Base-by-base conservation (phyloP, 306 rosid species). In the Prunus armeniaca region DNA sequence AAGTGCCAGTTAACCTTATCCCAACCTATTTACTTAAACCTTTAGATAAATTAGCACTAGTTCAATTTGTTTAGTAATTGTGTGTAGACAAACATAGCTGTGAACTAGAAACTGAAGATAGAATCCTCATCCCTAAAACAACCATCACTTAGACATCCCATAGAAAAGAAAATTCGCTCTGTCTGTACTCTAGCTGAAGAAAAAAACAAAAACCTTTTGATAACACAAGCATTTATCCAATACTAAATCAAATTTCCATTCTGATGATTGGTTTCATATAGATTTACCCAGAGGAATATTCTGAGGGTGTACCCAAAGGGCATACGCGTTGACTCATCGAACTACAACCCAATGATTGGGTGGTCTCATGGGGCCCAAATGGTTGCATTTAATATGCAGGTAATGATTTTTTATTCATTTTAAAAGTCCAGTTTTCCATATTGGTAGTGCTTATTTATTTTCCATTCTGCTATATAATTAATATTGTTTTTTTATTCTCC, bases 321-420 rank as follows among this genome's bases (percentile, higher is more conserved):
- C 47, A 91, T 79, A 50, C 96, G 99, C 73, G 82, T 96, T 66
- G 90, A 91, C 85, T 96, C 99, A n/a, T 96, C 99, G 50, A 96
- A 96, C 74, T 96, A 91, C 80, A 96, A 96, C 82, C 99, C 99
- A 63, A 77, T 93, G 72, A 88, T 96, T 85, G 99, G 97, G 78
- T 96, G 99, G 99, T 81, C 80, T 77, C 97, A 96, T 84, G 99
- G 99, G 70, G 99, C 99, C 78, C 99, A 96, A 76, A 88, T 96
- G 99, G 99, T 96, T 79, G 99, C 99, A 73, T 93, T 96, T 76
- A 96, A 96, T 81, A 96, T 96, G 99, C 99, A 96, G 99, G 99
- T 96, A 72, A 10, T 15, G 45, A 61, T 32, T 10, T 6, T 32
- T 20, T 34, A 17, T 71, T 78, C n/a, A 54, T 61, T 32, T 73